phyloP scores from a whole-genome alignment of 1,284 basidiomycete genomes.

The Ganoderma boninense region DNA sequence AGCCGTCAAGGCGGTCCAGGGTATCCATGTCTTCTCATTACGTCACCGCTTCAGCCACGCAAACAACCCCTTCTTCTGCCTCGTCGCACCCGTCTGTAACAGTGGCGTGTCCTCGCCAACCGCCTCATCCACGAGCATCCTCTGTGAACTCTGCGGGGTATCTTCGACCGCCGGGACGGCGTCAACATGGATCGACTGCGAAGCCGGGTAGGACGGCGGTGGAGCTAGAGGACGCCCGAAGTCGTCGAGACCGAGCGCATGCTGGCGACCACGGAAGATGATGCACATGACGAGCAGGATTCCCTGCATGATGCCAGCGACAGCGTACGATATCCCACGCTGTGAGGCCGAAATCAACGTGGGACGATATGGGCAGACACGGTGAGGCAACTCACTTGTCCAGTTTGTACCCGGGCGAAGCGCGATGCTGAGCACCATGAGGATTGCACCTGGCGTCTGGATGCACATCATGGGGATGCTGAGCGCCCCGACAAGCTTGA shows the following conservation, averaged over 20 bases:
- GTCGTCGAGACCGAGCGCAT: conserved; percentile 86
- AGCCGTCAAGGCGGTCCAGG: neutral
- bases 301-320: conserved; percentile 89
- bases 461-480: conserved; percentile 96
- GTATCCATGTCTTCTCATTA: neutral
- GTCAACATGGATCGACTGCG: conserved; percentile 20
- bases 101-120: conserved; percentile 36
- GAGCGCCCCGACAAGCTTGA: conserved; percentile 89
- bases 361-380: neutral
- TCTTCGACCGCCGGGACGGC: conserved; percentile 31
- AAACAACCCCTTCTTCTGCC: conserved; percentile 19
- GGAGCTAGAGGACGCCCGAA: conserved; percentile 76
- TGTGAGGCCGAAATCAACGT: conserved; percentile 37
- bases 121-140: conserved; percentile 27
- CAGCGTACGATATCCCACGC: conserved; percentile 88
- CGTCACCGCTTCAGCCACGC: conserved; percentile 23
- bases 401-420: conserved; percentile 82
- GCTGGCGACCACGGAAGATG: conserved; percentile 82
- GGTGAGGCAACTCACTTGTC: conserved; percentile 68
- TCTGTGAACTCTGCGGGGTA: conserved; percentile 19
- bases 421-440: conserved; percentile 90
- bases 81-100: conserved; percentile 25
- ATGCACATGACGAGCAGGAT: conserved; percentile 84
- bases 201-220: conserved; percentile 21
- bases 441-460: conserved; percentile 90